Evolutionary conservation across 2,329 filamentous ascomycete genomes (phyloP), one percentile per base, ranked within the genome.

Genomic region (Fusarium hostae): DNA sequence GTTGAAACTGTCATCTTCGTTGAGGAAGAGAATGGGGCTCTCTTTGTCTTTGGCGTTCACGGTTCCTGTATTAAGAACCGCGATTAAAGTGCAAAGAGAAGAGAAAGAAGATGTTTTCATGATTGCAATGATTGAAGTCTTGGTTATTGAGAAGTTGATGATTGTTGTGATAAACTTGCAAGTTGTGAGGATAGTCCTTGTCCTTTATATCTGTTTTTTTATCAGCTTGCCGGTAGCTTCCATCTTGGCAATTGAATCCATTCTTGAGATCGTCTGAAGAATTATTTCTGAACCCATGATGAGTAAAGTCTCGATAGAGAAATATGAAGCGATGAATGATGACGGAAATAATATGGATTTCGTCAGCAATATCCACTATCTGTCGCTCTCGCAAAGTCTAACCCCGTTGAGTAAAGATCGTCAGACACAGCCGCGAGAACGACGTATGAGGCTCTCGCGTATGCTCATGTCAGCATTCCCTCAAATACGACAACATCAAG

Each of bases 361-460:
- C 32, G 34, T 59, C n/a, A 59, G 56, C 34, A 4, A 13, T 10
- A 44, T 16, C 28, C 28, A 35, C 37, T 10, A 5, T 1, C 26
- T 70, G 61, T 16, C 1, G 4, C 24, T 30, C 28, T 68, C 66
- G 67, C 66, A 69, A 70, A 70, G 40, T 16, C 67, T 70, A 56
- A 2, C 67, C 56, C 1, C 13, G 32, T 24, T 3, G 1, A 28
- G 54, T 20, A 35, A 32, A 4, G 44, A 70, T 66, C 24, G 20
- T 16, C 40, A 26, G n/a, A 57, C 67, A 57, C 51, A 70, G 66
- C 61, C 67, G 26, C 34, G 18, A n/a, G 16, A 13, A 9, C 54
- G 54, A 48, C 40, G 54, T 28, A 48, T 35, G 43, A 26, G 37
- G 30, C 40, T 48, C 37, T 43, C 54, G 22, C 12, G 39, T 16